Conservation (phyloP, 495 filamentous ascomycete genomes). For the Platismatia glauca region DNA sequence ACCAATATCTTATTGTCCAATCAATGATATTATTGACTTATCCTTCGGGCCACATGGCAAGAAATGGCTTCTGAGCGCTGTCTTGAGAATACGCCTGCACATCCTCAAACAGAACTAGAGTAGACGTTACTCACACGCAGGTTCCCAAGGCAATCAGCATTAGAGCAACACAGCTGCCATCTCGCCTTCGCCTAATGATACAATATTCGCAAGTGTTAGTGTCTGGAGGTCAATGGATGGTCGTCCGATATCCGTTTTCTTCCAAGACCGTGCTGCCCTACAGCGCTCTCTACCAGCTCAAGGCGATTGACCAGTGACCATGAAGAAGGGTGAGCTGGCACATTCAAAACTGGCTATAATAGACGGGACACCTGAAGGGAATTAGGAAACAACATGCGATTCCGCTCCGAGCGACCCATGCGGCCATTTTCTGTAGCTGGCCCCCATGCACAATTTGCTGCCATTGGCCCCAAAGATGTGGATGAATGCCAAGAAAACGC, state of each 20-base stretch:
- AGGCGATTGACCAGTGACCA: too few species aligned
- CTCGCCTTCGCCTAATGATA: neutral
- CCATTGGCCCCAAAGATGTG: neutral
- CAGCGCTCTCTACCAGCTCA: too few species aligned
- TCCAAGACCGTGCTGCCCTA: too few species aligned
- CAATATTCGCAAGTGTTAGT: too few species aligned
- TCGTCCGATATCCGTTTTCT: too few species aligned
- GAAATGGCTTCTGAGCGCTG: neutral
- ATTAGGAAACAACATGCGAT: neutral
- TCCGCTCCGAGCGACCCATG: neutral
- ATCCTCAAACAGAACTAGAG: neutral
- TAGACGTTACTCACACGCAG: neutral
- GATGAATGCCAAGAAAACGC: neutral
- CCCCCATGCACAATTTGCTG: neutral
- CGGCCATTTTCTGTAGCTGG: neutral
- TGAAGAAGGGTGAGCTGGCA: neutral
- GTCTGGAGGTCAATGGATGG: too few species aligned
- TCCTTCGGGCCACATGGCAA: neutral
- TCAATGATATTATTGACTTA: neutral
- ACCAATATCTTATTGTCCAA: neutral
- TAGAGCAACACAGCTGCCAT: neutral
- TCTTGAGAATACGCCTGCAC: neutral
- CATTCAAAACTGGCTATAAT: neutral
- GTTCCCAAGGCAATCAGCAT: neutral
- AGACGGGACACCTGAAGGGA: neutral